Evolutionary conservation across 164 flowering plant species (phyloP).

Genomic region (Magnolia sinica): DNA sequence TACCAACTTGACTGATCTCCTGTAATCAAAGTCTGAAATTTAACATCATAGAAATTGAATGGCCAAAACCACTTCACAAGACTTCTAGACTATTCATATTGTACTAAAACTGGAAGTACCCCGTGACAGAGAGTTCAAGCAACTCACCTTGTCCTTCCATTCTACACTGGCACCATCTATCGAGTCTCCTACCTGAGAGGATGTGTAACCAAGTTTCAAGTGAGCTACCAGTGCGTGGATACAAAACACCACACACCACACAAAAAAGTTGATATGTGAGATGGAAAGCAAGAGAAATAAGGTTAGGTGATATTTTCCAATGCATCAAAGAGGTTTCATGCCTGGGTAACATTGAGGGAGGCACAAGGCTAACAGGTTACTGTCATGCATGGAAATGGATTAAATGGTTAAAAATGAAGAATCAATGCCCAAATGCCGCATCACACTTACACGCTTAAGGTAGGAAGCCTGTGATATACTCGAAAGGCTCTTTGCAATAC

Average conservation of each 20-base stretch:
- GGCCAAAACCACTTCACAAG: background rate
- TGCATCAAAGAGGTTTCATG: background rate
- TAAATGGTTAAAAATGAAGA: background rate
- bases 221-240: background rate
- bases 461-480: slow-evolving; percentile 43
- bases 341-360: background rate
- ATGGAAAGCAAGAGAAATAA: background rate
- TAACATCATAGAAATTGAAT: background rate
- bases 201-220: background rate
- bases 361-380: background rate
- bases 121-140: background rate
- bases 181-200: slow-evolving; percentile 29
- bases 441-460: slow-evolving; percentile 35
- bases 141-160: slow-evolving; percentile 35
- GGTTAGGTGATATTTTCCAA: background rate
- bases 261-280: background rate
- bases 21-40: slow-evolving; percentile 9
- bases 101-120: background rate
- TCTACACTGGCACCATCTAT: slow-evolving; percentile 17
- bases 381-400: background rate
- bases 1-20: slow-evolving; percentile 10
- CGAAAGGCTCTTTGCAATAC: slow-evolving; percentile 58
- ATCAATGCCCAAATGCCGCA: background rate
- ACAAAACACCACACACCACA: background rate
- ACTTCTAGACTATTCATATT: background rate